phyloP scores from a whole-genome alignment of 2,329 filamentous ascomycete genomes.

The Fusarium devonianum region DNA sequence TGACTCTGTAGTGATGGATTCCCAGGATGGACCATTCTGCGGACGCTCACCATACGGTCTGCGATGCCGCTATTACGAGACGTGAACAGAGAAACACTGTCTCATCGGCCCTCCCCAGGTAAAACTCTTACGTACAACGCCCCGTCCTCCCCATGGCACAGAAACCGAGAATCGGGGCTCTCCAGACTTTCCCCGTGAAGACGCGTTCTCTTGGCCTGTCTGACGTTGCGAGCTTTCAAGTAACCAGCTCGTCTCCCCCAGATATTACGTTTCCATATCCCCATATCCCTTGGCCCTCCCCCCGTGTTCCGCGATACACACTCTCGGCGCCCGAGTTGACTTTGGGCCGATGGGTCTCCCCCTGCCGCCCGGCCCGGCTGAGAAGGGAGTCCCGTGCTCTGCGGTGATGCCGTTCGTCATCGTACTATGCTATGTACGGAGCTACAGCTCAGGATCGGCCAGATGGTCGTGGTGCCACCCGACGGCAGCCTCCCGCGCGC shows the following conservation, averaged over 20 bases:
- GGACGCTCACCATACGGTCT: no score
- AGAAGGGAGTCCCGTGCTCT: conserved; percentile 20
- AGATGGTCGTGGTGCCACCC: conserved; percentile 16
- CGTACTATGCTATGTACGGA: background rate
- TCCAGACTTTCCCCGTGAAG: conserved; percentile 33
- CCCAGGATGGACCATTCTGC: no score
- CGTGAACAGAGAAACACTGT: background rate
- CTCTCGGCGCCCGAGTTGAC: background rate
- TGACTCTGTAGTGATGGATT: no score
- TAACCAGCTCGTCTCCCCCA: background rate
- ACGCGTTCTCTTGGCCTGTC: conserved; percentile 10
- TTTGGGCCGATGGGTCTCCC: conserved; percentile 14
- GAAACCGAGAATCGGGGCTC: conserved; percentile 25
- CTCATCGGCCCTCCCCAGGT: conserved; percentile 3
- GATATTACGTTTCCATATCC: background rate
- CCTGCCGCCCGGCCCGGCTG: conserved; percentile 10
- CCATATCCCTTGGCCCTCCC: no score
- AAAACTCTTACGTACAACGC: conserved; percentile 39
- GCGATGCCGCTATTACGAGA: conserved; percentile 15
- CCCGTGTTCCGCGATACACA: background rate
- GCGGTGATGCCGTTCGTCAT: conserved; percentile 17
- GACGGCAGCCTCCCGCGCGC: conserved; percentile 15
- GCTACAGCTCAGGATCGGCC: background rate
- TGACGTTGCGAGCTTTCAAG: background rate
- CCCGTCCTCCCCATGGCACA: conserved; percentile 36